Evolutionary conservation across 768 basidiomycete genomes (phyloP).

Genomic region (Mycena olivaceomarginata): DNA sequence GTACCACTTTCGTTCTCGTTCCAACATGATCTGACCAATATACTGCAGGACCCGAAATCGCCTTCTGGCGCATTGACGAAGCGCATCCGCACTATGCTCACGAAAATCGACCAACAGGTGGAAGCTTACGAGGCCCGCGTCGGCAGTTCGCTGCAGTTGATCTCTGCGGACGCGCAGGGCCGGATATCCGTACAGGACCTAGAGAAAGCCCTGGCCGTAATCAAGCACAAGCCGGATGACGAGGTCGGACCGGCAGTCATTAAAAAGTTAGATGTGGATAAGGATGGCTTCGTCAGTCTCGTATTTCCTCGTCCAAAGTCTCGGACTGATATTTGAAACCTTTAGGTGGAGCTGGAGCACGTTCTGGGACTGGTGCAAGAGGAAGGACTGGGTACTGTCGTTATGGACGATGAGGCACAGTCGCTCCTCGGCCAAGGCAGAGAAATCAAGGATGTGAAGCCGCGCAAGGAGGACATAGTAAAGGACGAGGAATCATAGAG

Average conservation of each 20-base stretch:
- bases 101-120: constrained; percentile 95
- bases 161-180: constrained; percentile 90
- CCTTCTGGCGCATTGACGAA: constrained; percentile 93
- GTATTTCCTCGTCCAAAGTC: neutral
- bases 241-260: constrained; percentile 91
- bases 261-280: constrained; percentile 96
- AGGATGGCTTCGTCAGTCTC: constrained; percentile 85
- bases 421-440: constrained; percentile 88
- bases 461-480: constrained; percentile 98
- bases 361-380: constrained; percentile 92
- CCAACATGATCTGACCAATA: constrained; percentile 27
- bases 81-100: constrained; percentile 96
- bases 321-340: neutral
- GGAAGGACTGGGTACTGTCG: constrained; percentile 83
- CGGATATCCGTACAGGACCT: constrained; percentile 93
- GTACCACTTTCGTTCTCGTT: constrained; percentile 59
- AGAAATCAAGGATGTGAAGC: constrained; percentile 86
- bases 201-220: constrained; percentile 92
- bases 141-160: constrained; percentile 89
- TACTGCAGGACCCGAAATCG: constrained; percentile 81
- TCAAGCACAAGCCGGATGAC: constrained; percentile 94
- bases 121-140: constrained; percentile 94
- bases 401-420: constrained; percentile 91
- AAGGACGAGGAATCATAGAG: constrained; percentile 67
- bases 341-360: constrained; percentile 88